Conservation (phyloP, 768 basidiomycete genomes). For the Gymnopilus dilepis region DNA sequence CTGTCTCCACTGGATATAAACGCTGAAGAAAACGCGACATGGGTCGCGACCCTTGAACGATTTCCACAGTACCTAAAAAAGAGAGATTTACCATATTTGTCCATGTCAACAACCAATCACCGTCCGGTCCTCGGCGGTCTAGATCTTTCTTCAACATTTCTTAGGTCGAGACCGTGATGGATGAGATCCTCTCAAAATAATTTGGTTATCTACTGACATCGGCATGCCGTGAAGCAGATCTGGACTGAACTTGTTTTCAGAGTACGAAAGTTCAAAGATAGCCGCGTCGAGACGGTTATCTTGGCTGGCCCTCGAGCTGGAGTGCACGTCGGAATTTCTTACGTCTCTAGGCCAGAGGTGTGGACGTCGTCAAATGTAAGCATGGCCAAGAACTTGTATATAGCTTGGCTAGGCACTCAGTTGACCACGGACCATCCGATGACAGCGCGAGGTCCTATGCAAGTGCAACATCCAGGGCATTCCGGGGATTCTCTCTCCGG, state of each 20-base stretch:
- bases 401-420: too few relatives aligned
- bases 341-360: too few relatives aligned
- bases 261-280: too few relatives aligned
- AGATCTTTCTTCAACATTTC: not conserved
- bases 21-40: too few relatives aligned
- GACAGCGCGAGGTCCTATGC: too few relatives aligned
- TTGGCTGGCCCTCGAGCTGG: too few relatives aligned
- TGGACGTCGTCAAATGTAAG: not conserved
- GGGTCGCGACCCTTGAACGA: too few relatives aligned
- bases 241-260: not conserved
- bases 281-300: too few relatives aligned
- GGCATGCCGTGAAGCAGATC: not conserved
- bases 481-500: too few relatives aligned
- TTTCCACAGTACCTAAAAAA: not conserved
- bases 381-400: not conserved
- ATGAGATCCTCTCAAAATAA: not conserved
- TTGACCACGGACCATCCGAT: not conserved
- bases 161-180: not conserved
- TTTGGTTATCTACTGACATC: not conserved
- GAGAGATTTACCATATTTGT: not conserved
- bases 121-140: not conserved
- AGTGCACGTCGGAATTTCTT: not conserved
- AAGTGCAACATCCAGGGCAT: not conserved
- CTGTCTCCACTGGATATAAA: too few relatives aligned
- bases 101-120: not conserved